Conservation (phyloP, 805 yeast genomes). For the Saturnispora diversa region DNA sequence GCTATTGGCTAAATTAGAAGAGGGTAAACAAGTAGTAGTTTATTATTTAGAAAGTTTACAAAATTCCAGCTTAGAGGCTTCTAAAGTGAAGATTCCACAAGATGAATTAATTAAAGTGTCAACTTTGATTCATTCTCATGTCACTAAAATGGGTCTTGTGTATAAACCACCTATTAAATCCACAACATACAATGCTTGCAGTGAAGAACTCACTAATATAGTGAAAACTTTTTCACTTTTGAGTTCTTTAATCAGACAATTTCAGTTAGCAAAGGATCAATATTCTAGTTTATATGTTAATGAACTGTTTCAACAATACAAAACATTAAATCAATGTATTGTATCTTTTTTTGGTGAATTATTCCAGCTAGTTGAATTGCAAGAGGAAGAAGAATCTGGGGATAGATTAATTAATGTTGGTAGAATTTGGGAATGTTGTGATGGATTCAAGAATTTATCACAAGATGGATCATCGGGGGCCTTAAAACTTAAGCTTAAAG, state of each 20-base stretch:
- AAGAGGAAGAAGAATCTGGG: slow-evolving; percentile 22
- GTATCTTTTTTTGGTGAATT: slow-evolving; percentile 15
- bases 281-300: slow-evolving; percentile 26
- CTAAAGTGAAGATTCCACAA: slow-evolving; percentile 37
- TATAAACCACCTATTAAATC: slow-evolving; percentile 51
- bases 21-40: not conserved
- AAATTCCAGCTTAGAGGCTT: slow-evolving; percentile 14
- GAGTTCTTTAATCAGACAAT: slow-evolving; percentile 37
- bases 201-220: slow-evolving; percentile 39
- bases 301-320: slow-evolving; percentile 26
- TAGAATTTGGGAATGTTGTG: slow-evolving; percentile 64
- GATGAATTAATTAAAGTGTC: slow-evolving; percentile 53
- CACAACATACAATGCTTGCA: slow-evolving; percentile 37
- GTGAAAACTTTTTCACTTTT: slow-evolving; percentile 38
- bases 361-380: slow-evolving; percentile 11
- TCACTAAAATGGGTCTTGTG: slow-evolving; percentile 67
- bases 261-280: slow-evolving; percentile 31
- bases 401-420: slow-evolving; percentile 54
- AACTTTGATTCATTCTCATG: slow-evolving; percentile 59
- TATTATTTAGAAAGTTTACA: not conserved
- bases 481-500: slow-evolving; percentile 39
- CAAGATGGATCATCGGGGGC: slow-evolving; percentile 47
- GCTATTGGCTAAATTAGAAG: not conserved
- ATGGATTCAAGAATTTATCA: slow-evolving; percentile 34
- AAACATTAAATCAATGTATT: slow-evolving; percentile 9